These are phyloP conservation scores for Agroathelia rolfsii DNA, from an alignment of 1,284 basidiomycete genomes.

Conservation along the genomic window DNA sequence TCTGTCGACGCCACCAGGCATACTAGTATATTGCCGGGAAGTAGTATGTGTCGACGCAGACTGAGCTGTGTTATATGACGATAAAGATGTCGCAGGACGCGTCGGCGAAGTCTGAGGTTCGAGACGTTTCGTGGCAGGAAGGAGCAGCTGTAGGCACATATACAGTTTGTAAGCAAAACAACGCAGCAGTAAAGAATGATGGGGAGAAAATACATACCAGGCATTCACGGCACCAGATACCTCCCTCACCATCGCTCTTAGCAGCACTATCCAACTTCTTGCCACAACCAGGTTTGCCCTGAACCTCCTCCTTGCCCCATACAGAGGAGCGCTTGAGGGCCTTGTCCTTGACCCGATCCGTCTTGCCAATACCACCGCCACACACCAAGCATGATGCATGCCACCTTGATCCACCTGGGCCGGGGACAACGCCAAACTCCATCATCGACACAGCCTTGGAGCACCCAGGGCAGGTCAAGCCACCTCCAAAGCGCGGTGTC, in stretches of 20 bases:
- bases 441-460: slow-evolving; percentile 61
- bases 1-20: slow-evolving; percentile 36
- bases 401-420: slow-evolving; percentile 71
- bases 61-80: slow-evolving; percentile 45
- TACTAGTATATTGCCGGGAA: slow-evolving; percentile 64
- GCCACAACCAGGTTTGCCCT: slow-evolving; percentile 62
- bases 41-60: slow-evolving; percentile 62
- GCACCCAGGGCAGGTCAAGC: slow-evolving; percentile 61
- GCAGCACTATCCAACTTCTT: slow-evolving; percentile 75
- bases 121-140: slow-evolving; percentile 36
- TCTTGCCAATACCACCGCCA: slow-evolving; percentile 54
- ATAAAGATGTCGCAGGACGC: slow-evolving; percentile 28
- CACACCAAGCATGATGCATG: slow-evolving; percentile 68
- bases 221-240: slow-evolving; percentile 77
- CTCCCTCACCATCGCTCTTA: slow-evolving; percentile 58
- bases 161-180: slow-evolving; percentile 7
- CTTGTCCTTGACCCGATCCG: slow-evolving; percentile 20
- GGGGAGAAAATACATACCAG: slow-evolving; percentile 36
- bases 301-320: slow-evolving; percentile 36
- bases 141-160: slow-evolving; percentile 37
- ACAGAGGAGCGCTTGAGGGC: slow-evolving; percentile 29
- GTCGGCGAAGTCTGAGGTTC: slow-evolving; percentile 40
- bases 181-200: slow-evolving; percentile 6
- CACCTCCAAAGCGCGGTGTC: slow-evolving; percentile 59
- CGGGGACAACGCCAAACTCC: slow-evolving; percentile 74